Evolutionary conservation across 2,329 filamentous ascomycete species (phyloP), one percentile per base, ranked within the genome.

Genomic region (Arachnomyces sp.): DNA sequence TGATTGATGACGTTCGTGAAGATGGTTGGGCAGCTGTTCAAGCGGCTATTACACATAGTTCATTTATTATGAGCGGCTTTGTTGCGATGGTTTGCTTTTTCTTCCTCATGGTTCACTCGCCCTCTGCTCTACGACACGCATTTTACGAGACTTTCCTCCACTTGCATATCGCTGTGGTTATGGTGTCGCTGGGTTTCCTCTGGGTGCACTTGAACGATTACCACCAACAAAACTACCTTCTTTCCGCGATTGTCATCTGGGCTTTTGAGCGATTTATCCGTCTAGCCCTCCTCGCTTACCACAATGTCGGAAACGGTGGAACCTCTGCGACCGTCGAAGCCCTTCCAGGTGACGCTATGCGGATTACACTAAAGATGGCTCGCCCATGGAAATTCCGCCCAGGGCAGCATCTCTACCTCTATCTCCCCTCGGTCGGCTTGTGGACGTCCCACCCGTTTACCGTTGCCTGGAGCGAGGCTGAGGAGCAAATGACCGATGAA

Each of bases 121-220:
- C 84, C 39, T 90, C 87, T 2, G 82, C 88, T 0, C 58, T 98
- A 38, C 81, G 92, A 45, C 90, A 95, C 62, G 88, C 89, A 30
- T 95, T 94, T 60, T 98, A 98, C 67, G 92, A 98, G 67, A 93
- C 87, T 1, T 98, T 98, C 67, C 74, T 96, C 52, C 86, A 84
- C 58, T 65, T 82, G 20, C 92, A 96, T 65, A 88, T 94, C 51
- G 61, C 84, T 29, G 67, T 94, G 37, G 87, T 81, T 30, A 61
- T 82, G 28, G 57, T 85, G 39, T 68, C 72, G 35, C 75, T 95
- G 37, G 70, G 76, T 42, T 81, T 80, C 53, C 79, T 89, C 7
- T 92, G 81, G 74, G 68, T 89, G 29, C 92, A 96, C 67, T 79
- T 84, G 7, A 76, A 85, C 18, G 62, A 70, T 3, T 67, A 87